These are phyloP conservation scores for Hibiscus syriacus DNA, from an alignment of 345 rosid genomes.

Conservation along the genomic window DNA sequence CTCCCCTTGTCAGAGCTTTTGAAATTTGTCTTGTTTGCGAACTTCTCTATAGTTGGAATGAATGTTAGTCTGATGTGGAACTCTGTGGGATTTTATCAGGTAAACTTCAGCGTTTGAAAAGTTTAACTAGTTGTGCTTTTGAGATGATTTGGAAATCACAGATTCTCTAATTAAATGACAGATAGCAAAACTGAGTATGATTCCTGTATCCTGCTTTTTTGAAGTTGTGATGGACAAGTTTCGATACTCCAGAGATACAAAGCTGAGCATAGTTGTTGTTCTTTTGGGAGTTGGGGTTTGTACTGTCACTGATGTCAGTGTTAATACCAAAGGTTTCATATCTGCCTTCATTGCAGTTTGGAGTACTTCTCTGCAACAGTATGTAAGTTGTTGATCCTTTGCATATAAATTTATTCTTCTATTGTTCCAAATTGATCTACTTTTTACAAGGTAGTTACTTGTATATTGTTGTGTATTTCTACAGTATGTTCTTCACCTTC, in stretches of 20 bases:
- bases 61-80: slow-evolving; percentile 91
- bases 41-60: no score
- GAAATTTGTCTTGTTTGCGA: slow-evolving; percentile 75
- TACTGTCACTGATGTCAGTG: slow-evolving; percentile 91
- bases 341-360: slow-evolving; percentile 89
- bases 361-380: slow-evolving; percentile 95
- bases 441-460: no score
- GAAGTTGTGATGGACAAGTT: slow-evolving; percentile 47
- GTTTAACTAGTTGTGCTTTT: neutral
- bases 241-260: slow-evolving; percentile 73
- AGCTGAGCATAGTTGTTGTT: slow-evolving; percentile 80
- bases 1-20: slow-evolving; percentile 73
- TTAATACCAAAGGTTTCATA: slow-evolving; percentile 71
- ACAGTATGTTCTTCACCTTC: slow-evolving; percentile 96
- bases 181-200: slow-evolving; percentile 97
- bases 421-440: neutral
- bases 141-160: slow-evolving; percentile 11
- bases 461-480: slow-evolving; percentile 1
- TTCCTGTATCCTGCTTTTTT: slow-evolving; percentile 91
- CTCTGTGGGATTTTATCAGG: slow-evolving; percentile 44
- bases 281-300: slow-evolving; percentile 94
- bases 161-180: slow-evolving; percentile 22
- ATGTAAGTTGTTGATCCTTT: slow-evolving; percentile 41
- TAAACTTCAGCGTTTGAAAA: neutral
- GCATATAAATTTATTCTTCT: neutral